Percentiles rank a stretch among this genome's conserved stretches.
Evolutionary conservation across 2,329 filamentous ascomycete species (phyloP).

Genomic region (Beauveria medogensis): DNA sequence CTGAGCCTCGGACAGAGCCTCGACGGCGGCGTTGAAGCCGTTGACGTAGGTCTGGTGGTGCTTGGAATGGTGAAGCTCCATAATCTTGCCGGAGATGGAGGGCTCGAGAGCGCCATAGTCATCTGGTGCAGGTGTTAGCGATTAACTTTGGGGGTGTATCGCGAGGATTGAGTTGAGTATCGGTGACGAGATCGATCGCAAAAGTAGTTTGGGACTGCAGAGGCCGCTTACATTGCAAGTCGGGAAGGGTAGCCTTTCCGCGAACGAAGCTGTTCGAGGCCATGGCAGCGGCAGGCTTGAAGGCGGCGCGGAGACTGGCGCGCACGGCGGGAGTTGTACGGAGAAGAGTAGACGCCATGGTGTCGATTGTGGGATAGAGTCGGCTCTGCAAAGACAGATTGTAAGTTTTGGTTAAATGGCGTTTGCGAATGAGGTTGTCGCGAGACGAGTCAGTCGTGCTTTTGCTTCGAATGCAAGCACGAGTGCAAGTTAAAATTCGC

Average conservation of each 20-base stretch:
- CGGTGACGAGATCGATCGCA: not conserved
- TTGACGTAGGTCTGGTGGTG: slow-evolving; percentile 94
- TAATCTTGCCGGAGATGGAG: slow-evolving; percentile 78
- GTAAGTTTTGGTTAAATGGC: not conserved
- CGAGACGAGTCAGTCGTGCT: not conserved
- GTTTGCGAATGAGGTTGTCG: not conserved
- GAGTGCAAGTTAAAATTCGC: not conserved
- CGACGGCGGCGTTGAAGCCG: slow-evolving; percentile 72
- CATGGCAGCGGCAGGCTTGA: slow-evolving; percentile 54
- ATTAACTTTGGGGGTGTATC: not conserved
- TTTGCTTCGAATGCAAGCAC: slow-evolving; percentile 13
- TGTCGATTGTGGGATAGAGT: slow-evolving; percentile 17
- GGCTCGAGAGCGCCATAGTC: slow-evolving; percentile 94
- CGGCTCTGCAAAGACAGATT: not conserved
- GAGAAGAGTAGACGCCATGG: slow-evolving; percentile 71
- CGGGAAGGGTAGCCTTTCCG: slow-evolving; percentile 87
- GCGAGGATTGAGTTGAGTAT: not conserved
- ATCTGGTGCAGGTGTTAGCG: slow-evolving; percentile 46
- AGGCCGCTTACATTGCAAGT: slow-evolving; percentile 52
- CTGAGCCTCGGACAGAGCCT: slow-evolving; percentile 60
- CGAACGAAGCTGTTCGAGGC: slow-evolving; percentile 71
- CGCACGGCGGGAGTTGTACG: slow-evolving; percentile 60
- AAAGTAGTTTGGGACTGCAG: not conserved
- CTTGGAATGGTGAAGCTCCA: slow-evolving; percentile 92
- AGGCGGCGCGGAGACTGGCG: slow-evolving; percentile 60